These are phyloP conservation scores for Claviceps africana DNA, from an alignment of 2,329 filamentous ascomycete genomes.

Conservation along the genomic window DNA sequence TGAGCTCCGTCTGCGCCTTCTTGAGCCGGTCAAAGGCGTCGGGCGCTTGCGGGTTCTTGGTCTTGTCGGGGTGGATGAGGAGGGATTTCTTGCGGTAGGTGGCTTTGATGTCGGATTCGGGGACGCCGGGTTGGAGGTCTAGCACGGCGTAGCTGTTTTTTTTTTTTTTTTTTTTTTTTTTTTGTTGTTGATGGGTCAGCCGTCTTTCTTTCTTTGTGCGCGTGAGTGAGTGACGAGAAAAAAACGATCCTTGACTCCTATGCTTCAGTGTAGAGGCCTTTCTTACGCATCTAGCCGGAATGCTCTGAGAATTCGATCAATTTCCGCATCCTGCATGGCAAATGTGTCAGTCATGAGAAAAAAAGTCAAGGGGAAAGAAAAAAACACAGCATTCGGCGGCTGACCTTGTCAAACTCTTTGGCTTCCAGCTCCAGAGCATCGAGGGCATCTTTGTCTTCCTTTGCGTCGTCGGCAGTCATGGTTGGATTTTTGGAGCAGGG, in stretches of 20 bases:
- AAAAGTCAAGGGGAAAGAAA: neutral
- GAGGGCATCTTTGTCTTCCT: conserved; percentile 60
- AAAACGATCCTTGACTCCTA: neutral
- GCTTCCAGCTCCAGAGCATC: conserved; percentile 71
- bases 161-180: neutral
- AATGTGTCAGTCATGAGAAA: neutral
- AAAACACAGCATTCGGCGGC: conserved; percentile 4
- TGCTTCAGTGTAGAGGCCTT: neutral
- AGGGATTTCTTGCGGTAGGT: conserved; percentile 96
- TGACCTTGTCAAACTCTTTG: conserved; percentile 81
- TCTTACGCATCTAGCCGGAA: conserved; percentile 56
- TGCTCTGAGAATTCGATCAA: conserved; percentile 81
- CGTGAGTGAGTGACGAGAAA: too few species aligned
- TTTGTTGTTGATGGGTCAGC: too few species aligned
- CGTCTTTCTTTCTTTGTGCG: too few species aligned
- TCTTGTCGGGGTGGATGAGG: conserved; percentile 97
- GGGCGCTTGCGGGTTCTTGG: conserved; percentile 74
- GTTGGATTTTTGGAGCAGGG: neutral
- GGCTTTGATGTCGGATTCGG: conserved; percentile 90
- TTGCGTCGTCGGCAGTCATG: conserved; percentile 25
- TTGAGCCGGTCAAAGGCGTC: conserved; percentile 95
- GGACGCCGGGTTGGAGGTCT: conserved; percentile 85
- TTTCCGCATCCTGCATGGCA: conserved; percentile 65
- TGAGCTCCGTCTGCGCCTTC: conserved; percentile 79
- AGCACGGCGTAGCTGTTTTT: conserved; percentile 71